Evolutionary conservation across 2,329 filamentous ascomycete species (phyloP).

Genomic region (Aphanoascus verrucosus): DNA sequence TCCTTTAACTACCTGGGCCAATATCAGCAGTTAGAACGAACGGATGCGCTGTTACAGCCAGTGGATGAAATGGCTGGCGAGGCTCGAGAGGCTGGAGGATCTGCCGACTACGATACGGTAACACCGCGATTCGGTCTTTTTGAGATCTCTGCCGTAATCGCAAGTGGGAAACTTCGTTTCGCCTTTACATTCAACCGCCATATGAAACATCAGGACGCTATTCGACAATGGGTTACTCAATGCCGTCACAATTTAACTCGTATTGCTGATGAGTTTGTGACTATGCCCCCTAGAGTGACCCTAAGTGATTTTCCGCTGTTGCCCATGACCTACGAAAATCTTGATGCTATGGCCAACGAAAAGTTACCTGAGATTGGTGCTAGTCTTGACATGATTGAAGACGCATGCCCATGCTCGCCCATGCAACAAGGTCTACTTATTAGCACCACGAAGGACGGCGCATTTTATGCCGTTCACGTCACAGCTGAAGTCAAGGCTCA

Average conservation of each 20-base stretch:
- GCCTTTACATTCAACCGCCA: conserved; percentile 41
- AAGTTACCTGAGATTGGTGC: conserved; percentile 30
- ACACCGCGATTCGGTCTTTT: conserved; percentile 41
- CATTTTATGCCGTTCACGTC: conserved; percentile 30
- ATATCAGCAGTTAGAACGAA: conserved; percentile 37
- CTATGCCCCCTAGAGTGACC: conserved; percentile 24
- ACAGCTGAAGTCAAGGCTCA: conserved; percentile 27
- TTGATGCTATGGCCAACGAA: conserved; percentile 29
- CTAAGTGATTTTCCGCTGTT: conserved; percentile 39
- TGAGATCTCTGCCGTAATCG: conserved; percentile 42
- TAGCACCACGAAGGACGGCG: conserved; percentile 25
- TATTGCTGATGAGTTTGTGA: conserved; percentile 23
- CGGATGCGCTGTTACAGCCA: conserved; percentile 34
- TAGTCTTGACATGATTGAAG: conserved; percentile 30
- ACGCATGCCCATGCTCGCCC: conserved; percentile 32
- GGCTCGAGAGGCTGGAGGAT: conserved; percentile 28
- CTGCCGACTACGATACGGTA: conserved; percentile 36
- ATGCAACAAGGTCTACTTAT: conserved; percentile 32
- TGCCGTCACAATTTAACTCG: conserved; percentile 28
- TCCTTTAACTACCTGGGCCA: conserved; percentile 33
- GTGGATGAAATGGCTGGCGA: conserved; percentile 34
- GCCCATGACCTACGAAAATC: conserved; percentile 33
- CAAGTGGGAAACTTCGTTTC: conserved; percentile 38
- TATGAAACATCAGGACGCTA: conserved; percentile 36
- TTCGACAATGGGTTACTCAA: conserved; percentile 35